Evolutionary conservation across 768 basidiomycete species (phyloP).

Genomic region (Collybia sp.): DNA sequence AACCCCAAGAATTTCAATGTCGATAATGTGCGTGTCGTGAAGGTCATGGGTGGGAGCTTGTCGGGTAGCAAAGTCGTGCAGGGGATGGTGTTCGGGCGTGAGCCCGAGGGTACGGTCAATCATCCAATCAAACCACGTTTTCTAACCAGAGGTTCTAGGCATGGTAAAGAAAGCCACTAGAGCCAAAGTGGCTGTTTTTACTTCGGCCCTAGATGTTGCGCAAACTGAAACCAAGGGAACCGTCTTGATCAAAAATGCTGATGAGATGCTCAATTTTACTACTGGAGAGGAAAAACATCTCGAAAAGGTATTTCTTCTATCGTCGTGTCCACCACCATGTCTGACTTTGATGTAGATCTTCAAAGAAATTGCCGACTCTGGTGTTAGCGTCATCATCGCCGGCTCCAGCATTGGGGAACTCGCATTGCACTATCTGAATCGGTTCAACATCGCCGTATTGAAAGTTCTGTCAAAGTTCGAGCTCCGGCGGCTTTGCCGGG

Average conservation of each 20-base stretch:
- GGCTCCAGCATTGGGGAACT: conserved; percentile 94
- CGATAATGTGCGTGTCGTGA: conserved; percentile 96
- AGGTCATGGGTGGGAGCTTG: conserved; percentile 96
- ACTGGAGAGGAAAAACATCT: conserved; percentile 94
- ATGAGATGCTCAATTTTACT: conserved; percentile 97
- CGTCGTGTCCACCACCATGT: conserved; percentile 2
- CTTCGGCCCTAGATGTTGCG: conserved; percentile 85
- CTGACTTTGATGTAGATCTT: conserved; percentile 61
- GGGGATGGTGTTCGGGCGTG: conserved; percentile 97
- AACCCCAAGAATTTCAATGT: conserved; percentile 94
- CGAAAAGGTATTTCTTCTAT: conserved; percentile 57
- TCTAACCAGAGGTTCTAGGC: conserved; percentile 36
- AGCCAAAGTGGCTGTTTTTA: conserved; percentile 95
- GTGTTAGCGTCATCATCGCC: conserved; percentile 90
- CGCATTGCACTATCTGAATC: conserved; percentile 94
- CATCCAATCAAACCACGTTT: background rate
- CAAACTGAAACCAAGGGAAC: conserved; percentile 99
- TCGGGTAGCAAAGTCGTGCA: conserved; percentile 81
- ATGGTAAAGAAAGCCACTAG: conserved; percentile 76
- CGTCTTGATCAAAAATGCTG: conserved; percentile 89
- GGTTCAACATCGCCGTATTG: conserved; percentile 89
- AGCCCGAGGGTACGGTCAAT: conserved; percentile 74
- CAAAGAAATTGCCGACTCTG: conserved; percentile 95
- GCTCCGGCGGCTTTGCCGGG: conserved; percentile 87
- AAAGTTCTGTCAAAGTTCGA: conserved; percentile 99